phyloP scores from a whole-genome alignment of 176 grass and related monocot species.

The Musa itinerans region DNA sequence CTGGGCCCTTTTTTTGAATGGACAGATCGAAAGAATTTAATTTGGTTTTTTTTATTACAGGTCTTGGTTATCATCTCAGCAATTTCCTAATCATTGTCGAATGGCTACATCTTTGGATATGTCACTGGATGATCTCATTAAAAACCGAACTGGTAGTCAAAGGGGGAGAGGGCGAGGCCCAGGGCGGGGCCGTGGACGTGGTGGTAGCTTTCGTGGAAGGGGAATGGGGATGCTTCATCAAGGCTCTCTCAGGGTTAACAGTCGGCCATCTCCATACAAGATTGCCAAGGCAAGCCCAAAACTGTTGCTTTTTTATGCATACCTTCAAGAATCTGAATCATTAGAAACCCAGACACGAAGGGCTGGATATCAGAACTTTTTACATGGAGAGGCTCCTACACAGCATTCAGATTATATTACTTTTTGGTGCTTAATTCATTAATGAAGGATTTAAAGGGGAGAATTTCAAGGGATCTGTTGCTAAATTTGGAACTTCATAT shows the following conservation, averaged over 20 bases:
- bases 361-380: constrained; percentile 29
- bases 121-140: constrained; percentile 81
- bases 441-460: constrained; percentile 2
- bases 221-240: constrained; percentile 47
- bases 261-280: constrained; percentile 47
- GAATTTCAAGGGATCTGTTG: neutral
- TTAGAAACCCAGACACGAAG: constrained; percentile 38
- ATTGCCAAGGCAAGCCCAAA: constrained; percentile 97
- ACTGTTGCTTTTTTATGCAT: constrained; percentile 50
- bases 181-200: constrained; percentile 43
- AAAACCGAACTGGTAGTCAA: constrained; percentile 55
- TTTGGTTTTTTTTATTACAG: neutral
- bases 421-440: constrained; percentile 25
- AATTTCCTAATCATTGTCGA: constrained; percentile 14
- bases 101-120: constrained; percentile 61
- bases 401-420: constrained; percentile 23
- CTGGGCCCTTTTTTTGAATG: neutral
- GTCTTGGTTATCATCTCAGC: neutral
- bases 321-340: constrained; percentile 53
- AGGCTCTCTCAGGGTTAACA: constrained; percentile 87
- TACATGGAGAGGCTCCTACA: constrained; percentile 26
- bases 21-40: neutral
- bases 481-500: constrained; percentile 15
- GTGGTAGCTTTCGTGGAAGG: constrained; percentile 66
- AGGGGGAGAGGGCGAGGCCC: constrained; percentile 50